Base-by-base conservation (phyloP, 176 grass and related monocot species). In the Juncus inflexus region DNA sequence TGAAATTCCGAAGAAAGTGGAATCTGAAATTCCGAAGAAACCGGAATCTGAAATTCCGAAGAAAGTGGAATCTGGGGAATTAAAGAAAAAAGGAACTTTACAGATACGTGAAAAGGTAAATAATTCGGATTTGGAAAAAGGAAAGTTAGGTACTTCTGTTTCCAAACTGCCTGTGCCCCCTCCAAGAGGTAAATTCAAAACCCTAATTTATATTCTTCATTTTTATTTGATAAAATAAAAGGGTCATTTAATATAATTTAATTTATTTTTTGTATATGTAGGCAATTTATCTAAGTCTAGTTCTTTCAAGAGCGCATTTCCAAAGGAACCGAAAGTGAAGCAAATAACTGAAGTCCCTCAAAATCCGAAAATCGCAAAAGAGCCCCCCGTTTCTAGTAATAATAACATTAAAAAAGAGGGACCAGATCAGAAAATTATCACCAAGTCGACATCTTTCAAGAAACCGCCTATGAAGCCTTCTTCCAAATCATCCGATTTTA, bases 261-360 rank as follows among this genome's bases (percentile, higher is more conserved):
- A 63, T 53, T 70, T 62, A 28, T 11, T 50, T 68, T 42, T 6
- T 14, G 79, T 73, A 74, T 51, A 11, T 77, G 63, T 70, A 99
- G 94, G 88, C 75, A 58, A 62, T 67, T 49, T 92, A 52, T 84
- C 75, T 5, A 99, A 86, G 76, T 86, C 85, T 6, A 65, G 63
- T 62, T 92, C 88, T 61, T 92, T 91, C 76, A 99, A 99, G 61
- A 90, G 74, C 39, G 40, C 68, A 4, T 42, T 38, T 63, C 89
- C 85, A 62, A 99, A 92, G 71, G 69, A 86, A 40, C 85, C 88
- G 38, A 99, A 92, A 70, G 94, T 99, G 64, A 99, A 99, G 72
- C 94, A 89, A 73, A 68, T 96, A 77, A 47, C 70, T 55, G 89
- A 86, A 74, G 74, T 89, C 64, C 80, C 94, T 62, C 77, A 81